Conservation (phyloP, 2,329 filamentous ascomycete species). For the Ploettnerulaceae sp. region DNA sequence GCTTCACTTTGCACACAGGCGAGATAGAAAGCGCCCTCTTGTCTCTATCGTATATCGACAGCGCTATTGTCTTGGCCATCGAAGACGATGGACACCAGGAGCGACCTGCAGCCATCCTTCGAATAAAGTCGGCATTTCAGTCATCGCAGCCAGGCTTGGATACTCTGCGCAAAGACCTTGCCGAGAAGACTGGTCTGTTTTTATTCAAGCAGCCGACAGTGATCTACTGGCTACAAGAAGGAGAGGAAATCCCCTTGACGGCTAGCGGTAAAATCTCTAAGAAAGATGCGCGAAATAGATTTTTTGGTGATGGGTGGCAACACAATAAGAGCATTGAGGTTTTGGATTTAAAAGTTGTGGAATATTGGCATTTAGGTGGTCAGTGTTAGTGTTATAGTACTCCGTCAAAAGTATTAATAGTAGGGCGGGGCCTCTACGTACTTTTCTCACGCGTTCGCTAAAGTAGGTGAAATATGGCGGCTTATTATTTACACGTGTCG, state of each 20-base stretch:
- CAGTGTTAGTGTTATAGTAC: constrained; percentile 12
- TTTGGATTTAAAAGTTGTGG: constrained; percentile 17
- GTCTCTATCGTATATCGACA: constrained; percentile 17
- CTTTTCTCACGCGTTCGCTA: too few relatives aligned
- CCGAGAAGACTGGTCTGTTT: constrained; percentile 15
- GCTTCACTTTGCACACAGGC: constrained; percentile 21
- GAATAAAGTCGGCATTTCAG: constrained; percentile 12
- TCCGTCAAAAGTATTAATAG: not conserved
- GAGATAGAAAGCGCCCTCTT: constrained; percentile 22
- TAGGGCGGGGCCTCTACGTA: not conserved
- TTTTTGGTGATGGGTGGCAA: constrained; percentile 19
- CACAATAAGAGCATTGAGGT: constrained; percentile 15
- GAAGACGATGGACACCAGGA: constrained; percentile 19
- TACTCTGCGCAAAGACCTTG: constrained; percentile 18
- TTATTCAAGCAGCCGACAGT: constrained; percentile 22
- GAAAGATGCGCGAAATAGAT: constrained; percentile 16
- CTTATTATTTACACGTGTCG: too few relatives aligned
- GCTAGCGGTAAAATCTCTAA: constrained; percentile 23
- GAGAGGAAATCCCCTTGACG: constrained; percentile 18
- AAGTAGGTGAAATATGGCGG: too few relatives aligned
- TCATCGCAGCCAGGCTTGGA: constrained; percentile 12
- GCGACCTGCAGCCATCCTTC: constrained; percentile 20
- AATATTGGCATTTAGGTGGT: constrained; percentile 25
- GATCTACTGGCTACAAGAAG: constrained; percentile 21
- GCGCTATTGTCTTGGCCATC: constrained; percentile 16